Percentiles rank a stretch among this genome's conserved stretches.
Evolutionary conservation across 306 rosid genomes (phyloP).

Genomic region (Cucurbita argyrosperma): DNA sequence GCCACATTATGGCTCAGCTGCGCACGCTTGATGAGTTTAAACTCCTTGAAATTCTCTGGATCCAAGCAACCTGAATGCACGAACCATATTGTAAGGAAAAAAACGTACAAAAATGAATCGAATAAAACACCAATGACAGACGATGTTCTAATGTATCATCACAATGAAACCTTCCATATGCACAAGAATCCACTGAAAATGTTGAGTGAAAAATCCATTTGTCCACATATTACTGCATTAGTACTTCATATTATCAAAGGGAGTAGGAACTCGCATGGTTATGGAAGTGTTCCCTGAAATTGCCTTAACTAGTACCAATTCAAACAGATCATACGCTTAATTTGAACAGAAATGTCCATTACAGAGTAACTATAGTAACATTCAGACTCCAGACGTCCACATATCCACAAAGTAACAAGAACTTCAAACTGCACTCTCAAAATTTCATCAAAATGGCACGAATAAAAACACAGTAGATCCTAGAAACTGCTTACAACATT

Average conservation of each 20-base stretch:
- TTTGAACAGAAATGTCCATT: not conserved
- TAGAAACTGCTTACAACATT: not conserved
- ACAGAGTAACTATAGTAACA: not conserved
- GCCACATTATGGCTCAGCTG: conserved; percentile 97
- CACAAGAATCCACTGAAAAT: not conserved
- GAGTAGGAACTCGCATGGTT: too few relatives aligned
- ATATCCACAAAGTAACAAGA: not conserved
- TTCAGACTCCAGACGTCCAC: not conserved
- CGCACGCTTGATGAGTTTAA: conserved; percentile 61
- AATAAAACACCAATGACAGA: not conserved
- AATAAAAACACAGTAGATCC: not conserved
- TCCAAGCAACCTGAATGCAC: conserved; percentile 46
- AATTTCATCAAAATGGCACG: not conserved
- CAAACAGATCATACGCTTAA: not conserved
- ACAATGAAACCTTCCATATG: not conserved
- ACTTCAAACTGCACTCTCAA: not conserved
- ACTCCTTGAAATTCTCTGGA: conserved; percentile 60
- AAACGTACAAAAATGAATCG: not conserved
- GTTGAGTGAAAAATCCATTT: not conserved
- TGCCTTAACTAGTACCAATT: not conserved
- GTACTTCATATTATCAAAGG: not conserved
- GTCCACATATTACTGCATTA: not conserved
- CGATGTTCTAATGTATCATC: not conserved
- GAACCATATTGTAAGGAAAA: not conserved
- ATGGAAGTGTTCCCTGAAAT: not conserved